Base-by-base conservation (phyloP, 192 early-diverging fungal genomes). In the Coemansia sp. region DNA sequence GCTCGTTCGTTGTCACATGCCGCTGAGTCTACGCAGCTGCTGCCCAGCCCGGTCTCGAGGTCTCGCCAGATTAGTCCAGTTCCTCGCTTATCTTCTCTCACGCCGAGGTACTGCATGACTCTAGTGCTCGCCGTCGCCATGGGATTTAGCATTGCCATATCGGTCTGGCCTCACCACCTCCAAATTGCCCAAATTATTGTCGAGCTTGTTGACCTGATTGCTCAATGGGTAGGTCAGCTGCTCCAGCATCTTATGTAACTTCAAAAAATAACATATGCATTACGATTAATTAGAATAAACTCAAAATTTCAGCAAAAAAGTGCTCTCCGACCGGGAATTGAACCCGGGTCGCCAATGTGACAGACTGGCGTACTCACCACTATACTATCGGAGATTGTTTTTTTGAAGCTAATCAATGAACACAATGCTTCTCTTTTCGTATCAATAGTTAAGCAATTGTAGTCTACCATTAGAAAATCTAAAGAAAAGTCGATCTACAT, bases 271-370 rank as follows among this genome's bases (percentile, higher is more conserved):
- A 22, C 8, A 8, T 4, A 49, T n/a, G 15, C n/a, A n/a, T 19
- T 49, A 8, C 48, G 1, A n/a, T 6, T 49, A 17, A 19, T 49
- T 4, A n/a, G 2, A 49, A 49, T 19, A 48, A 49, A 49, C 47
- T n/a, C 2, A 1, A 68, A 62, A 56, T 49, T 56, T 52, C 19
- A 2, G n/a, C 43, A 68, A 57, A 69, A 69, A 62, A 45, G 21
- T 35, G 59, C 67, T 69, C 60, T 62, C 67, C 67, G 67, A 62
- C 67, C 67, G 67, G 67, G 67, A 69, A 69, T 69, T 62, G 67
- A 69, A 69, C 67, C 67, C 67, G 67, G 67, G 67, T 69, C 60
- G 38, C 67, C 67, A 69, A 62, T 57, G 67, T 69, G 67, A 69
- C 67, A 69, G 67, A 57, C 67, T 69, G 67, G 60, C 60, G 60